These are phyloP conservation scores for Gremmenia infestans DNA, from an alignment of 2,329 filamentous ascomycete genomes.

Conservation along the genomic window DNA sequence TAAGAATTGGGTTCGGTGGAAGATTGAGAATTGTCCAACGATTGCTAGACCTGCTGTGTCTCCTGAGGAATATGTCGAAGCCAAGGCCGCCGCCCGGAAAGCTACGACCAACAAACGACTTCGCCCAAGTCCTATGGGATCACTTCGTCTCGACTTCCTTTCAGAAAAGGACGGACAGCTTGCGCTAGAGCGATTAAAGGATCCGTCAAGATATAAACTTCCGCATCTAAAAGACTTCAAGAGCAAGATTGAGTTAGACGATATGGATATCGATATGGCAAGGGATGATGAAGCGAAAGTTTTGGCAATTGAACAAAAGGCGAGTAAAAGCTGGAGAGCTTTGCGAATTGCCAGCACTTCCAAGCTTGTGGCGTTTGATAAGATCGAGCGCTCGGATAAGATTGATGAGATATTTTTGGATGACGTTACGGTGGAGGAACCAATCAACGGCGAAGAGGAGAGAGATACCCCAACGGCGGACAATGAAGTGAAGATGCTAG, in stretches of 20 bases:
- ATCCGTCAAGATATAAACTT: conserved; percentile 57
- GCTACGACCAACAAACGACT: conserved; percentile 67
- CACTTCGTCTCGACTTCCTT: conserved; percentile 74
- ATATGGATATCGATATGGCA: conserved; percentile 83
- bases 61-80: conserved; percentile 62
- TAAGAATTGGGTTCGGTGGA: conserved; percentile 99
- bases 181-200: conserved; percentile 66
- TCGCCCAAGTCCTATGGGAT: conserved; percentile 63
- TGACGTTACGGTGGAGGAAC: conserved; percentile 33
- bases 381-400: conserved; percentile 78
- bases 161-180: conserved; percentile 56
- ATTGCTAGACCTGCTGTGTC: conserved; percentile 74
- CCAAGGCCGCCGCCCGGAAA: conserved; percentile 60
- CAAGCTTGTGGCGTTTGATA: conserved; percentile 76
- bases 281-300: conserved; percentile 54
- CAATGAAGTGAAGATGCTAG: conserved; percentile 12
- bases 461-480: neutral
- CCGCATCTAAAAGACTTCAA: conserved; percentile 69
- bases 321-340: conserved; percentile 87
- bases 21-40: conserved; percentile 84
- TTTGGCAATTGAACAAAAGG: conserved; percentile 63
- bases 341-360: conserved; percentile 72
- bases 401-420: conserved; percentile 54
- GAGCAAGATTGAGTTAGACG: conserved; percentile 68
- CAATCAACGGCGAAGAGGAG: conserved; percentile 31